Conservation (phyloP, 2,329 filamentous ascomycete genomes). For the Trichothecium roseum region DNA sequence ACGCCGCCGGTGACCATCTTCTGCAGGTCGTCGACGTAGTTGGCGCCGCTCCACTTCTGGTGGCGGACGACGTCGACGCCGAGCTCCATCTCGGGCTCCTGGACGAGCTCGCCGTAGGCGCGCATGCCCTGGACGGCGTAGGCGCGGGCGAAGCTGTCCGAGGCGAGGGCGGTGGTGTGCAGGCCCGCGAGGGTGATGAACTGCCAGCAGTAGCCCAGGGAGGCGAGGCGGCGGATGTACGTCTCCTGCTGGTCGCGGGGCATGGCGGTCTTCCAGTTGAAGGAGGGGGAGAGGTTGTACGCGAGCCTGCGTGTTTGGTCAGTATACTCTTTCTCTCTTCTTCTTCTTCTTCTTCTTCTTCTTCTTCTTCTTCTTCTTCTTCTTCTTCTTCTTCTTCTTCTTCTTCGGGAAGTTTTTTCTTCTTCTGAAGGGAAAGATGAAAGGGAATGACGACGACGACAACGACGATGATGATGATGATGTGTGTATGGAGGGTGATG, state of each 20-base stretch:
- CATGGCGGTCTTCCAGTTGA: conserved; percentile 99
- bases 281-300: conserved; percentile 96
- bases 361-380: too few relatives aligned
- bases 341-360: too few relatives aligned
- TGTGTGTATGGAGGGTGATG: too few relatives aligned
- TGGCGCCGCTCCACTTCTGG: conserved; percentile 97
- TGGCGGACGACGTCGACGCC: conserved; percentile 94
- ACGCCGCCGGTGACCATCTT: conserved; percentile 97
- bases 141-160: conserved; percentile 75
- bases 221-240: conserved; percentile 82
- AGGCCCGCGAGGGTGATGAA: conserved; percentile 98
- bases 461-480: conserved; percentile 2
- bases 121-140: conserved; percentile 82
- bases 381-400: too few relatives aligned
- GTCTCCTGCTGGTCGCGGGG: conserved; percentile 85
- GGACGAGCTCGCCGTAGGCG: conserved; percentile 91
- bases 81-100: conserved; percentile 91
- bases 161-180: conserved; percentile 90
- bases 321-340: conserved; percentile 6
- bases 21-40: conserved; percentile 86
- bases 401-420: background rate
- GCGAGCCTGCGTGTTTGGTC: conserved; percentile 52
- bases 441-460: too few relatives aligned
- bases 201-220: conserved; percentile 96
- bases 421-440: conserved; percentile 1